Evolutionary conservation across 177 flowering plant species (phyloP).

Genomic region (Telopea speciosissima): DNA sequence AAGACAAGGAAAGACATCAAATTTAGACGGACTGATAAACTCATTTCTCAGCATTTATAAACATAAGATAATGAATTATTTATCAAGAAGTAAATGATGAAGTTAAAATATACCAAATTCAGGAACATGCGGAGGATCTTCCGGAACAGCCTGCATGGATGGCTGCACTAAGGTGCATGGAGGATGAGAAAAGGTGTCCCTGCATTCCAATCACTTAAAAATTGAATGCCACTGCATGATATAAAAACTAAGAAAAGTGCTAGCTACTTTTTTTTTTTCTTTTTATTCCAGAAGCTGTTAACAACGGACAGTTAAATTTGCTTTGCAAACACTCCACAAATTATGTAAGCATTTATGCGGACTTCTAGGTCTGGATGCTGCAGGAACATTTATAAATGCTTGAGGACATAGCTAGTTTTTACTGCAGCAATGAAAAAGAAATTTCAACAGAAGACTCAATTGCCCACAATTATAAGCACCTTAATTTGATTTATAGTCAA

Average conservation of each 20-base stretch:
- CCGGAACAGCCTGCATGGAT: slow-evolving; percentile 47
- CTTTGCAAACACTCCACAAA: no score
- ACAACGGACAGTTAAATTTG: no score
- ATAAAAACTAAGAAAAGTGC: neutral
- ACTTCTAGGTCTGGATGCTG: neutral
- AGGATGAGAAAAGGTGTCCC: slow-evolving; percentile 94
- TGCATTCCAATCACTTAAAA: slow-evolving; percentile 31
- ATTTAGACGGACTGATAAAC: neutral
- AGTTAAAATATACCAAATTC: slow-evolving; percentile 62
- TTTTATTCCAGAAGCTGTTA: neutral
- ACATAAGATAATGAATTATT: neutral
- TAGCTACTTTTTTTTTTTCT: neutral
- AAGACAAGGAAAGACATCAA: slow-evolving; percentile 1
- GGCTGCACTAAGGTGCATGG: slow-evolving; percentile 96
- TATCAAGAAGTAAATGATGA: neutral
- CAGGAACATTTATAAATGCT: neutral
- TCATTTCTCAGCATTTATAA: neutral
- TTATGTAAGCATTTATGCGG: no score
- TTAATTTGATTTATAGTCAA: neutral
- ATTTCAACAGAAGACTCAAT: neutral
- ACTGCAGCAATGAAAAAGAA: neutral
- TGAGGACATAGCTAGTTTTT: neutral
- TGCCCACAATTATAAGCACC: neutral
- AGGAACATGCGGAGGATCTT: slow-evolving; percentile 40
- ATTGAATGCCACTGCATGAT: neutral